Evolutionary conservation across 2,329 filamentous ascomycete species (phyloP), one percentile per base, ranked within the genome.

Genomic region (Trichoderma afroharzianum): DNA sequence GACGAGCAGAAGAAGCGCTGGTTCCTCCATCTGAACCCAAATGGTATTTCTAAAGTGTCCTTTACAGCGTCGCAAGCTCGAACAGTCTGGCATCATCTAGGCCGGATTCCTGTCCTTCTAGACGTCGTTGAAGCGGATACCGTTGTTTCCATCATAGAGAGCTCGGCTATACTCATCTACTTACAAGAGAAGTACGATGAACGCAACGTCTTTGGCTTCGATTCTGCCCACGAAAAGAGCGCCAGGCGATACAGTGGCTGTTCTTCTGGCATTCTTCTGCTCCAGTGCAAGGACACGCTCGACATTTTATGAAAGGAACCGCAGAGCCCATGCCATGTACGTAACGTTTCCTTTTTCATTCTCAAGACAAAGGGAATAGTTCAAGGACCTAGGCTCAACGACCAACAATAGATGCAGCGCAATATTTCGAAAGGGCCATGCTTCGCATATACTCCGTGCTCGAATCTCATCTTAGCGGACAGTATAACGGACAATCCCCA

Each of bases 1-100:
- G 39, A 68, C 55, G 36, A 68, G 21, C 66, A 68, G 33, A 68
- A 68, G 36, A 59, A 50, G 5, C 3, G 14, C 21, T 61, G 53
- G 66, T 68, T 68, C n/a, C 53, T 68, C n/a, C 66, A 50, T 3
- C n/a, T 68, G 3, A 68, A 61, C n/a, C 66, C 66, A 12, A 68
- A 68, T 33, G 66, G 66, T 68, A 47, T 15, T 18, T 12, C 26
- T 26, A 4, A 9, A n/a, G 2, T n/a, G n/a, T 1, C n/a, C 2
- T 57, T 57, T 0, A 11, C 6, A 36, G 3, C 9, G 12, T 3
- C n/a, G 43, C 11, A 26, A 28, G n/a, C 6, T 24, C 33, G 33
- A 14, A 58, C 12, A 53, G 21, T 53, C 47, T 53, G 3, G 3
- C n/a, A 7, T 47, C 30, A 2, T 2, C 9, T 26, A 68, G 66